Base-by-base conservation (phyloP, 352 stramenopile genomes). In the Phytophthora sansomeana region DNA sequence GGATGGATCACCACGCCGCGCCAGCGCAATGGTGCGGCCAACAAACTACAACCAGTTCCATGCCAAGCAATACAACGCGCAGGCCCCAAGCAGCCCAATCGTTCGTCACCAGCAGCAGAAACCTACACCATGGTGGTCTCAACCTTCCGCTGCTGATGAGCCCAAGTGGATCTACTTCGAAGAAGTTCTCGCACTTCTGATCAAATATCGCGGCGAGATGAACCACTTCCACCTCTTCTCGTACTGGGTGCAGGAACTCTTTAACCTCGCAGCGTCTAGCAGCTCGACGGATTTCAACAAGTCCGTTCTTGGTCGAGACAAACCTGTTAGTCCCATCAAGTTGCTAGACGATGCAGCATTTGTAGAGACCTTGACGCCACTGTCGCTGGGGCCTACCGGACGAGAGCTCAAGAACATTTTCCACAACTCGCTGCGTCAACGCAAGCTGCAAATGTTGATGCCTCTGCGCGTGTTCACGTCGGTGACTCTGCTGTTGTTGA, bases 11-110 rank as follows among this genome's bases (percentile, higher is more conserved):
- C 68, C 64, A 11, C 59, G 60, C 21, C 32, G 42, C 29, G 30
- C 50, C 13, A 65, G 63, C 3, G 46, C 59, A 4, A 69, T 83
- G 42, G 16, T 77, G 21, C 73, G 83, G 0, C 58, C 83, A 7
- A 75, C 80, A 6, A 92, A 90, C 56, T 60, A 63, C 47, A 85
- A 81, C 56, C 83, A 88, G 32, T 89, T 90, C 70, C 83, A 92
- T 57, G 54, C 65, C 0, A 84, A 73, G 17, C 74, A 81, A 30
- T 87, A 82, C 67, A 85, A 89, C 33, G 35, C 57, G 4, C 74
- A 67, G 13, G 78, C 80, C 4, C 11, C 83, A 3, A 72, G 81
- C 5, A 92, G 83, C 48, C 81, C 83, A 5, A 49, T 84, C 8
- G 70, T 87, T 17, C 74, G 73, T 32, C 74, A 38, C 14, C 50